phyloP scores from a whole-genome alignment of 2,329 filamentous ascomycete genomes.

The Metarhizium guizhouense region DNA sequence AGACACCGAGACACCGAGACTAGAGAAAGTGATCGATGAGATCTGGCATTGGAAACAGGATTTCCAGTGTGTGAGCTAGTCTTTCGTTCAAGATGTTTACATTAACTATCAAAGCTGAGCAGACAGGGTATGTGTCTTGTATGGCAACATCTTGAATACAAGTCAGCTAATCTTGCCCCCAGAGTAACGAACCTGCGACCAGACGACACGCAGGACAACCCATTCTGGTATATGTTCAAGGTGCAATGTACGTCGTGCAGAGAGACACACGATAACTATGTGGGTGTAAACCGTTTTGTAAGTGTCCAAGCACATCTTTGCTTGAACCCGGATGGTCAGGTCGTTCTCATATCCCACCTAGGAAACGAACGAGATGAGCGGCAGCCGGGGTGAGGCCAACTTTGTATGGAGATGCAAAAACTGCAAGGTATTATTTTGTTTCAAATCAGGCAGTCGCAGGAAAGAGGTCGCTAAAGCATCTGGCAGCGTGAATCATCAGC shows the following conservation, averaged over 20 bases:
- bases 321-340: not conserved
- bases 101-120: conserved; percentile 57
- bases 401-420: conserved; percentile 99
- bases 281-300: conserved; percentile 85
- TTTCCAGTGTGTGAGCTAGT: not conserved
- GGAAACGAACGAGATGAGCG: conserved; percentile 86
- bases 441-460: not conserved
- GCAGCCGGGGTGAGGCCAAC: conserved; percentile 90
- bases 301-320: conserved; percentile 20
- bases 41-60: not conserved
- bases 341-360: conserved; percentile 26
- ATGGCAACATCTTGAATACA: not conserved
- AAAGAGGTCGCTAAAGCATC: not conserved
- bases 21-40: not conserved
- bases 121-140: conserved; percentile 50
- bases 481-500: conserved; percentile 73
- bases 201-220: conserved; percentile 67
- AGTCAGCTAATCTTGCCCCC: conserved; percentile 3
- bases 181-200: conserved; percentile 89
- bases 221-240: conserved; percentile 96
- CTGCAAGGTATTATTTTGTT: conserved; percentile 61
- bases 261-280: conserved; percentile 78
- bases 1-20: not conserved
- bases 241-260: conserved; percentile 98
- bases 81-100: conserved; percentile 45